Percentiles rank a stretch among this genome's conserved stretches.
Conservation (phyloP, 2,329 filamentous ascomycete genomes). For the Ascochyta viciae-villosae region DNA sequence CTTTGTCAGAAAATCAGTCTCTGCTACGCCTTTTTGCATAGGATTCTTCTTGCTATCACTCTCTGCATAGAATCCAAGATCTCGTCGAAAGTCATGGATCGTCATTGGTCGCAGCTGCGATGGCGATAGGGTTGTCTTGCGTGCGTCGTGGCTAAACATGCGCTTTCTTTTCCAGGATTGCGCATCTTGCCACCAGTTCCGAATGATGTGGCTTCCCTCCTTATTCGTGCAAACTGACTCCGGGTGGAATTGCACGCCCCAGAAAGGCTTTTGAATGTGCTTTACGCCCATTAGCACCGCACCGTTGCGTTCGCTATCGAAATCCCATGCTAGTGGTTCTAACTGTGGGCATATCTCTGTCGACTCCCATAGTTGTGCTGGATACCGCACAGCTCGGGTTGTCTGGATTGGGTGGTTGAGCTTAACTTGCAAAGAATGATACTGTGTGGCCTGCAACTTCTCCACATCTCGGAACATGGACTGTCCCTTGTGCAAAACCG, state of each 20-base stretch:
- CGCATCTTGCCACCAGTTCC: constrained; percentile 77
- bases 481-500: constrained; percentile 64
- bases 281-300: constrained; percentile 78
- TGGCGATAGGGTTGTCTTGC: constrained; percentile 16
- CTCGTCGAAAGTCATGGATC: constrained; percentile 26
- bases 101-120: constrained; percentile 27
- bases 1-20: not conserved
- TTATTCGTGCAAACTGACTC: constrained; percentile 85
- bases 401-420: constrained; percentile 45
- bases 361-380: constrained; percentile 49
- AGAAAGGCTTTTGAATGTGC: constrained; percentile 75
- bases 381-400: constrained; percentile 46
- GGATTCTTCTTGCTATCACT: constrained; percentile 14
- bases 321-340: constrained; percentile 58
- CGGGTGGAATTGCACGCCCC: constrained; percentile 89
- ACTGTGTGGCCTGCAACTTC: constrained; percentile 74
- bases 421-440: constrained; percentile 68
- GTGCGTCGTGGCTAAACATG: constrained; percentile 18
- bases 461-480: constrained; percentile 72
- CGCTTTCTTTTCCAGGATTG: constrained; percentile 58
- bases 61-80: constrained; percentile 20
- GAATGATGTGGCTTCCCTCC: constrained; percentile 68
- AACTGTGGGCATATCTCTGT: constrained; percentile 47
- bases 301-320: constrained; percentile 56
- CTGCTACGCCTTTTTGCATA: constrained; percentile 10